A percentile compares a stretch with the other conserved stretches of the same genome.
These are phyloP conservation scores for Fraxinus xanthoxyloides DNA, from an alignment of 305 asterid species.

Conservation along the genomic window DNA sequence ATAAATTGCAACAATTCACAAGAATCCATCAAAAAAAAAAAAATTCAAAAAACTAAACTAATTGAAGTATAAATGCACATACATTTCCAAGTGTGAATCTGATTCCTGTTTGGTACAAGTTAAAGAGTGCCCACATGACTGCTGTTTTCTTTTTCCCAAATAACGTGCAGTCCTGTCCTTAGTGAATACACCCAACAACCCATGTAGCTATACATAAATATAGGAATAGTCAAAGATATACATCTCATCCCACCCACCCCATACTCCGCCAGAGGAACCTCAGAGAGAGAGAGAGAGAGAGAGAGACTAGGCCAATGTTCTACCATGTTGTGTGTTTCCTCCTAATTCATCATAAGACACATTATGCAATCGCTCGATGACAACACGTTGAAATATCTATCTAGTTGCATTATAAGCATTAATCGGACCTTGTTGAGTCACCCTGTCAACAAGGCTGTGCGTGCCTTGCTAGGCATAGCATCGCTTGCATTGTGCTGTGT, in stretches of 20 bases:
- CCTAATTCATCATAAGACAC: too few relatives aligned
- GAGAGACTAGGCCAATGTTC: too few relatives aligned
- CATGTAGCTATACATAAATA: conserved; percentile 30
- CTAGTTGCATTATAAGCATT: too few relatives aligned
- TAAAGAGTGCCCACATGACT: conserved; percentile 23
- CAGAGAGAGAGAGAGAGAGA: too few relatives aligned
- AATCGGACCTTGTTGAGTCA: too few relatives aligned
- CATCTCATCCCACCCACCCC: conserved; percentile 19
- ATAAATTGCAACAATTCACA: conserved; percentile 1
- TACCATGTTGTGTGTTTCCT: too few relatives aligned
- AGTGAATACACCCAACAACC: conserved; percentile 46
- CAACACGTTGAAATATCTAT: too few relatives aligned
- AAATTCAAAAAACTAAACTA: neutral
- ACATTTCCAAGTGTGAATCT: conserved; percentile 25
- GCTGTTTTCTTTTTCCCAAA: conserved; percentile 31
- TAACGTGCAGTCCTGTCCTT: conserved; percentile 23
- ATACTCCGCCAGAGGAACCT: too few relatives aligned
- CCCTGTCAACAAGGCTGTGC: too few relatives aligned
- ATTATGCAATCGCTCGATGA: too few relatives aligned
- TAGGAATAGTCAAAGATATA: conserved; percentile 26
- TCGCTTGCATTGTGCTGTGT: too few relatives aligned
- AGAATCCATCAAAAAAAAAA: neutral
- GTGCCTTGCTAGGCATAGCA: too few relatives aligned
- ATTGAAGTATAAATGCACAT: conserved; percentile 20
- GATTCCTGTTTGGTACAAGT: conserved; percentile 15